Conservation (phyloP, 345 rosid genomes). For the Atalantia buxifolia region DNA sequence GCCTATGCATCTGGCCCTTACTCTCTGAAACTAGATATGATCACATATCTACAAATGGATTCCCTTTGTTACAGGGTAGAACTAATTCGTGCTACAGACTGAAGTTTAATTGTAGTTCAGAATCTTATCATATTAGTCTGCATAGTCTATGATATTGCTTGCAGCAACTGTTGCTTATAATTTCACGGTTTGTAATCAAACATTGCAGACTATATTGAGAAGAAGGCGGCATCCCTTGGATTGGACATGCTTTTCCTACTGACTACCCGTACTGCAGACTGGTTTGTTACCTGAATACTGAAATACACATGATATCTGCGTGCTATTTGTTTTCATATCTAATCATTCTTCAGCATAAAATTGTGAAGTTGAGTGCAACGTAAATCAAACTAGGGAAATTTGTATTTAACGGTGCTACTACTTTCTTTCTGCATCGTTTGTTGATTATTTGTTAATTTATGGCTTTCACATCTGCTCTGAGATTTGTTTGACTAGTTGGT, state of each 20-base stretch:
- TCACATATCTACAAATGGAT: neutral
- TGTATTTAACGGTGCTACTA: neutral
- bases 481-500: neutral
- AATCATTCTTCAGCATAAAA: neutral
- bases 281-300: constrained; percentile 42
- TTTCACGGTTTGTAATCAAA: constrained; percentile 8
- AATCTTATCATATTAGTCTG: neutral
- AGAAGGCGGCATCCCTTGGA: constrained; percentile 72
- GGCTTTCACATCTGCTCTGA: neutral
- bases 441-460: neutral
- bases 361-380: neutral
- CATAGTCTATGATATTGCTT: neutral
- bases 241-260: constrained; percentile 72
- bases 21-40: neutral
- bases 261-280: constrained; percentile 90
- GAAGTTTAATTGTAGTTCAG: neutral
- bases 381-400: neutral
- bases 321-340: neutral
- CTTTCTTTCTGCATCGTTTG: neutral
- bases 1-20: neutral
- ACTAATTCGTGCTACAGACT: neutral
- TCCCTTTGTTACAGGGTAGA: neutral
- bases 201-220: constrained; percentile 78
- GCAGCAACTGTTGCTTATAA: neutral
- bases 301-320: neutral